phyloP scores from a whole-genome alignment of 2,329 filamentous ascomycete species.

The Erysiphe pulchra region DNA sequence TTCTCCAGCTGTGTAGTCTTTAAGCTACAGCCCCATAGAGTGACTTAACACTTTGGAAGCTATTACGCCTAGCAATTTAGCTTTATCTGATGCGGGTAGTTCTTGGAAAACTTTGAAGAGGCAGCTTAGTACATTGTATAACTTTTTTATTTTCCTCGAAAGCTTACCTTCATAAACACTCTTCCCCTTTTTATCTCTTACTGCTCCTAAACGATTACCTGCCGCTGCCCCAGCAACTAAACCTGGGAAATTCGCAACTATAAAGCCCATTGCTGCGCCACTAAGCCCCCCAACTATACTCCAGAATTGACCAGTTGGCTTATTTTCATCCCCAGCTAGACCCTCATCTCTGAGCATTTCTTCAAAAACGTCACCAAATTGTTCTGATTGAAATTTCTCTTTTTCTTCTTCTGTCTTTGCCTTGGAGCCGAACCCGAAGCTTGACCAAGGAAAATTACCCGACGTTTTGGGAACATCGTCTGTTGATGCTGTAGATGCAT shows the following conservation, averaged over 20 bases:
- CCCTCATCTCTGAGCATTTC: constrained; percentile 74
- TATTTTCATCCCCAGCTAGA: constrained; percentile 44
- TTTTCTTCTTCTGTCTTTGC: constrained; percentile 22
- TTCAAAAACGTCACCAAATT: constrained; percentile 75
- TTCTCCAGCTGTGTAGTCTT: neutral
- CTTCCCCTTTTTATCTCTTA: constrained; percentile 78
- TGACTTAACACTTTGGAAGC: constrained; percentile 71
- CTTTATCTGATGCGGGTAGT: constrained; percentile 58
- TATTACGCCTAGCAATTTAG: constrained; percentile 57
- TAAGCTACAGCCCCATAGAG: constrained; percentile 28
- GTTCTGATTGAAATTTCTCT: constrained; percentile 39
- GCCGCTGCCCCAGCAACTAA: constrained; percentile 75
- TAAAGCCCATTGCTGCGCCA: constrained; percentile 80
- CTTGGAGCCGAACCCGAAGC: constrained; percentile 28
- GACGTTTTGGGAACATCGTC: constrained; percentile 21
- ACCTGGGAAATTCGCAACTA: constrained; percentile 77
- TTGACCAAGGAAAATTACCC: constrained; percentile 46
- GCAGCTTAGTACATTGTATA: neutral
- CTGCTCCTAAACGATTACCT: constrained; percentile 71
- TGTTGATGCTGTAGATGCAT: constrained; percentile 17
- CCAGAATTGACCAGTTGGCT: constrained; percentile 58
- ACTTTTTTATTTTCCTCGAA: neutral
- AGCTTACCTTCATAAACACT: constrained; percentile 50
- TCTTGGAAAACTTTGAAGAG: constrained; percentile 26
- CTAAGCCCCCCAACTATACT: constrained; percentile 59